Evolutionary conservation across 257 asterid species (phyloP).

Genomic region (Ilex aquifolium): DNA sequence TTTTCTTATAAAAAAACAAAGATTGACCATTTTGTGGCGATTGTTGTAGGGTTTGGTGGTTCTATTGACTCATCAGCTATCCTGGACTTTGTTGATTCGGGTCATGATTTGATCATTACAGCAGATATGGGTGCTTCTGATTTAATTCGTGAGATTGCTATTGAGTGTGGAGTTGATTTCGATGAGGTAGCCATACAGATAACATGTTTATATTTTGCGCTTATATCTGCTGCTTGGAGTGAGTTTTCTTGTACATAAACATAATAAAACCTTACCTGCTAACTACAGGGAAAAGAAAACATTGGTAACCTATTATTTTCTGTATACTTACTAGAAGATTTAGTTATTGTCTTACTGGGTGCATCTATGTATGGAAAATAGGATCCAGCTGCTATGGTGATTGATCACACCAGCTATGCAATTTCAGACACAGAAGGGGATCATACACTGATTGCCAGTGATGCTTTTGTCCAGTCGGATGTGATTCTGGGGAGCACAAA

Average conservation of each 20-base stretch:
- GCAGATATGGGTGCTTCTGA: constrained; percentile 72
- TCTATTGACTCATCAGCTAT: constrained; percentile 49
- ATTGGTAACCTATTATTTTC: too few species aligned
- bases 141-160: constrained; percentile 64
- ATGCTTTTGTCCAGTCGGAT: constrained; percentile 54
- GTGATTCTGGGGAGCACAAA: constrained; percentile 51
- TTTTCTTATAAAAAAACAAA: too few species aligned
- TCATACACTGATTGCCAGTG: constrained; percentile 62
- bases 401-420: constrained; percentile 67
- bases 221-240: too few species aligned
- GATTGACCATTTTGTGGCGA: too few species aligned
- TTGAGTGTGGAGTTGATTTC: constrained; percentile 81
- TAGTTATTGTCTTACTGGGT: not conserved
- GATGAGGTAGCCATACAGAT: constrained; percentile 51
- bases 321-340: too few species aligned
- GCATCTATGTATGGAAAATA: constrained; percentile 11
- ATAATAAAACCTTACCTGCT: too few species aligned
- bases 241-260: too few species aligned
- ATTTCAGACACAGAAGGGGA: constrained; percentile 63
- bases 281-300: too few species aligned
- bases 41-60: constrained; percentile 74
- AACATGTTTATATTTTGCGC: too few species aligned
- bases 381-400: constrained; percentile 63
- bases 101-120: constrained; percentile 71
- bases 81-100: constrained; percentile 70